Evolutionary conservation across 1,284 basidiomycete species (phyloP).

Genomic region (Pascua sp.): DNA sequence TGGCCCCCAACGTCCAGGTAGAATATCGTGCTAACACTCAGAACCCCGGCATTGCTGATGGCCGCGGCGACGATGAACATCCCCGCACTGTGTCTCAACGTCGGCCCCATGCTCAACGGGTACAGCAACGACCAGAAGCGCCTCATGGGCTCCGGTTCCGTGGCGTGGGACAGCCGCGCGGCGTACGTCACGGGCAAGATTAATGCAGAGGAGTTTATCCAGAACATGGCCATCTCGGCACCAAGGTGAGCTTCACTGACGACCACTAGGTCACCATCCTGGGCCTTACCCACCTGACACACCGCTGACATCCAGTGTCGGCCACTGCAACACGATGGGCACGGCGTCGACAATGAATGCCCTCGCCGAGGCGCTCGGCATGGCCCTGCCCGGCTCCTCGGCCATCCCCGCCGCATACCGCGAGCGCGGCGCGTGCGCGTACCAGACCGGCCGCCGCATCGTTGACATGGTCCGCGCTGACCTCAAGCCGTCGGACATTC

Average conservation of each 20-base stretch:
- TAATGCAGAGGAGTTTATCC: slow-evolving; percentile 39
- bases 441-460: slow-evolving; percentile 75
- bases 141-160: slow-evolving; percentile 46
- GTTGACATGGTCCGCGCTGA: slow-evolving; percentile 77
- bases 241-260: slow-evolving; percentile 38
- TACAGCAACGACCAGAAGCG: slow-evolving; percentile 39
- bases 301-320: slow-evolving; percentile 12
- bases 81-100: slow-evolving; percentile 41
- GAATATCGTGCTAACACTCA: slow-evolving; percentile 6
- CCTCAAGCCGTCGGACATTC: slow-evolving; percentile 86
- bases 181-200: slow-evolving; percentile 39
- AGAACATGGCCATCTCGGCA: slow-evolving; percentile 40
- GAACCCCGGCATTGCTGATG: slow-evolving; percentile 43
- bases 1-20: too few species aligned
- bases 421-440: slow-evolving; percentile 51
- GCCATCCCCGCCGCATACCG: slow-evolving; percentile 66
- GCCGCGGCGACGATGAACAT: slow-evolving; percentile 45
- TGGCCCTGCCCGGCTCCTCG: slow-evolving; percentile 85
- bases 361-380: slow-evolving; percentile 82
- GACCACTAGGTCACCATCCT: too few species aligned
- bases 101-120: slow-evolving; percentile 47
- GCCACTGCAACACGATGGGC: slow-evolving; percentile 50
- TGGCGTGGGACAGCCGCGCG: slow-evolving; percentile 44
- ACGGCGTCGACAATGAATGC: slow-evolving; percentile 70
- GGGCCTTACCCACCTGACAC: too few species aligned